Evolutionary conservation across 192 early-diverging fungal species (phyloP).

Genomic region (Coemansia sp.): DNA sequence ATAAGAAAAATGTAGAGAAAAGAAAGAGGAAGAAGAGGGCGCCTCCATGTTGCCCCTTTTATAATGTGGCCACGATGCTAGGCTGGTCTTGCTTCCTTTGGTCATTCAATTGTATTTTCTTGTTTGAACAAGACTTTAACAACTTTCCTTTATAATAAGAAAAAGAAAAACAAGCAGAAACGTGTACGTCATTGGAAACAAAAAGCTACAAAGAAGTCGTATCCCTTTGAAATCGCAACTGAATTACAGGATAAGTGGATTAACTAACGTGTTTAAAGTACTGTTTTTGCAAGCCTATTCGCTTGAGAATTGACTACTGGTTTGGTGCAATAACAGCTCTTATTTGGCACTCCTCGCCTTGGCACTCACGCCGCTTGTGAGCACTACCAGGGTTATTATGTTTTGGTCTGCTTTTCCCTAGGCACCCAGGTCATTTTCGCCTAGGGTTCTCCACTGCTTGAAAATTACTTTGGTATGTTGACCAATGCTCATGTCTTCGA

Average conservation of each 20-base stretch:
- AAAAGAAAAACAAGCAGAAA: neutral
- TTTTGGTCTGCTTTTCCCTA: constrained; percentile 58
- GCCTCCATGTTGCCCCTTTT: neutral
- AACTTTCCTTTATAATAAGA: neutral
- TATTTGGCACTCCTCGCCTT: constrained; percentile 32
- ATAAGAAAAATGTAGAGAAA: neutral
- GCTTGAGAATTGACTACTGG: neutral
- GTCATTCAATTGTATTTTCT: neutral
- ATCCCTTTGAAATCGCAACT: neutral
- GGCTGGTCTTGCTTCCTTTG: neutral
- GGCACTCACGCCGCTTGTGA: constrained; percentile 61
- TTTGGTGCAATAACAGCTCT: constrained; percentile 16
- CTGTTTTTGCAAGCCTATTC: neutral
- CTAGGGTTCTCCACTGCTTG: constrained; percentile 56
- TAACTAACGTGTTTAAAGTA: neutral
- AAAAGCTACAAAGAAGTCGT: neutral
- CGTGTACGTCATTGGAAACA: neutral
- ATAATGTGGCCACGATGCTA: too few species aligned
- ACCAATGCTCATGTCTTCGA: constrained; percentile 70
- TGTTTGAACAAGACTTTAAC: neutral
- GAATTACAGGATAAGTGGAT: neutral
- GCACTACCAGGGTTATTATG: constrained; percentile 60
- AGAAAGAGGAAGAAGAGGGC: neutral
- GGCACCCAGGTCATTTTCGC: constrained; percentile 58
- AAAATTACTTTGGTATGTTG: constrained; percentile 77